Base-by-base conservation (phyloP, 495 filamentous ascomycete genomes). In the Penicillium bovifimosum region DNA sequence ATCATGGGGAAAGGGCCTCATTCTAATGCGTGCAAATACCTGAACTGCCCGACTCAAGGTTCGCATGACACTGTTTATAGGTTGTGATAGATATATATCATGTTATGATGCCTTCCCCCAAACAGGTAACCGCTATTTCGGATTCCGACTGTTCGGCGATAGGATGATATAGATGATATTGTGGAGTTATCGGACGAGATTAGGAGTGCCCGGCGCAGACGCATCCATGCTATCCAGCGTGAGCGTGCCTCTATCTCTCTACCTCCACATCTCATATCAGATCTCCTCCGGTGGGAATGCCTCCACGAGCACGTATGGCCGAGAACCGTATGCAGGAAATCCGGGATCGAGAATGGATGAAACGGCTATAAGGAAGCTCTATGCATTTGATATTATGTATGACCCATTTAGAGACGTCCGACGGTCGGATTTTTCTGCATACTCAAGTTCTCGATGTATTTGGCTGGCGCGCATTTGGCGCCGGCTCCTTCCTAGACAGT, bases 111-210 rank as follows among this genome's bases (percentile, higher is more conserved):
- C 28, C 16, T 20, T 41, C 47, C 31, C 17, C 41, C 8, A 16
- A 48, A 28, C 36, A n/a, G n/a, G n/a, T 33, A 40, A 33, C 35
- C 14, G 35, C 34, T 26, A 38, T 29, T 0, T 55, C 33, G 16
- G 5, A 24, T 45, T 55, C 46, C 29, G 6, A 52, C 14, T n/a
- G 33, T 28, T 32, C 64, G 72, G 52, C 17, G 36, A 51, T 60
- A 96, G 90, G 88, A 93, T 52, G 90, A 97, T 56, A 90, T 98
- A 24, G 79, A 86, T 36, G 85, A 64, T 17, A 83, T 97, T 9
- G 86, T 95, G 42, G 79, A 91, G 48, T 58, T 89, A 77, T n/a
- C n/a, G n/a, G n/a, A n/a, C n/a, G n/a, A n/a, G n/a, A n/a, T n/a
- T n/a, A n/a, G n/a, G n/a, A n/a, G 76, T 34, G 78, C 82, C 33